Base-by-base conservation (phyloP, 2,329 filamentous ascomycete species). In the Mycosphaerella sp. region DNA sequence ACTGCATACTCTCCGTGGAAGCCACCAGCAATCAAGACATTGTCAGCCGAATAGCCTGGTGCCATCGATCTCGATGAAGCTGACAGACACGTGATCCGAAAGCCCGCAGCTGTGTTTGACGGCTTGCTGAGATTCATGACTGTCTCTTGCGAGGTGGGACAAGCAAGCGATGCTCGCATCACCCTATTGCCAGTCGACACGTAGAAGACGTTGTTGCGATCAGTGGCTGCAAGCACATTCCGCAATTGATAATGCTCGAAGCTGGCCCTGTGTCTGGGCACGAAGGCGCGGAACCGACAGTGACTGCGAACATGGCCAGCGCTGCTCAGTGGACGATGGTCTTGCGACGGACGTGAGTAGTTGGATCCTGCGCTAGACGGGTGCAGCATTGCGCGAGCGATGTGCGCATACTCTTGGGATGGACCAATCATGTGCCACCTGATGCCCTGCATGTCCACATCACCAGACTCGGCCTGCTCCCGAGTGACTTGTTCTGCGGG, bases 231-330 rank as follows among this genome's bases (percentile, higher is more conserved):
- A 59, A 82, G 70, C 7, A 80, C 65, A 56, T 82, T 80, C 12
- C 79, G 77, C 3, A 82, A 71, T 58, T 82, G 79, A 56, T 80
- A 81, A 61, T 82, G 79, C 27, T 75, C 72, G 41, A 77, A 73
- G n/a, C 69, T 71, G 4, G 76, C 73, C 48, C 70, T 73, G 55
- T 76, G 72, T 9, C 66, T 66, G 0, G 74, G 66, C 60, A 57
- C 51, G 58, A 66, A 70, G 49, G 49, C 51, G 7, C 56, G 55
- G 47, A 66, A 67, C 12, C 47, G 58, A 51, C 66, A 67, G 10
- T 59, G 54, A 18, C 35, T 50, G 44, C 62, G 56, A 10, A 44
- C 34, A 28, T 56, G 44, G 27, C 42, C 40, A 9, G 27, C 43
- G 46, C 50, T 36, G 17, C 47, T 42, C 7, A 32, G 32, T 34